Evolutionary conservation across 257 asterid species (phyloP).

Genomic region (Capsicum baccatum): DNA sequence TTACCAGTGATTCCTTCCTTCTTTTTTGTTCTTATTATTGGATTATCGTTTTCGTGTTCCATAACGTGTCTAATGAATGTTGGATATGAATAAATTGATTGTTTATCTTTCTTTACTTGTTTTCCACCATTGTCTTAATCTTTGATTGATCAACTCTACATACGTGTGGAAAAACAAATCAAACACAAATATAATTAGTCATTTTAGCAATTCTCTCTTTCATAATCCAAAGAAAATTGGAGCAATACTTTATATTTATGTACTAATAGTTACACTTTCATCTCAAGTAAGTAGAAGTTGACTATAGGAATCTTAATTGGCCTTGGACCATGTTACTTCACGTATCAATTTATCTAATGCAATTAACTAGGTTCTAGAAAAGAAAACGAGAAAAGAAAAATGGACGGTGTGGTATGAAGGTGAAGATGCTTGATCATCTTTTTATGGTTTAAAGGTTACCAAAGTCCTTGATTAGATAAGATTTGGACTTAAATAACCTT

Average conservation of each 20-base stretch:
- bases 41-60: constrained; percentile 26
- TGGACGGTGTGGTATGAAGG: neutral
- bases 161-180: neutral
- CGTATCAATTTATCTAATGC: neutral
- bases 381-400: neutral
- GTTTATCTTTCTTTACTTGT: constrained; percentile 29
- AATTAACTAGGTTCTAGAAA: neutral
- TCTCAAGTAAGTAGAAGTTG: too few species aligned
- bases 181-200: too few species aligned
- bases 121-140: neutral
- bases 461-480: neutral
- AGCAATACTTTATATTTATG: too few species aligned
- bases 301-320: neutral
- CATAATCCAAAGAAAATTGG: too few species aligned
- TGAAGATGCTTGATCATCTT: constrained; percentile 10
- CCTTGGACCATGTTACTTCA: neutral
- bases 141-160: neutral
- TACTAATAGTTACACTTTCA: neutral
- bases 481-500: neutral
- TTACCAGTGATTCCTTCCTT: constrained; percentile 48
- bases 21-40: neutral
- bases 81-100: constrained; percentile 46
- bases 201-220: neutral
- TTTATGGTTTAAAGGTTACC: constrained; percentile 1
- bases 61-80: constrained; percentile 36